These are phyloP conservation scores for Sparassis latifolia DNA, from an alignment of 1,284 basidiomycete species.

Conservation along the genomic window DNA sequence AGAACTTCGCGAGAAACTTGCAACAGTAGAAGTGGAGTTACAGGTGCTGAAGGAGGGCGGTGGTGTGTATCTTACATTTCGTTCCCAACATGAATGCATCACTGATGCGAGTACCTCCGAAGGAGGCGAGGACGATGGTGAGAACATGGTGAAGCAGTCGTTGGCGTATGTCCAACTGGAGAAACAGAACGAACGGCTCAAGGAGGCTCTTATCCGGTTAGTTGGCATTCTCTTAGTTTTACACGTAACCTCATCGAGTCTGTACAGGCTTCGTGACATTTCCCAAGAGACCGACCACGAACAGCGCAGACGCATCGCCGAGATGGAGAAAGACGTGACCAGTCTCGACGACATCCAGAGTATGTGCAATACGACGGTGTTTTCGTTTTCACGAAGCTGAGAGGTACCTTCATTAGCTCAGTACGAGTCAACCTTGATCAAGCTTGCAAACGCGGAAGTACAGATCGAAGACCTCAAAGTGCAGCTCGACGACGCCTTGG, in stretches of 20 bases:
- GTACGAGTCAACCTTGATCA: constrained; percentile 74
- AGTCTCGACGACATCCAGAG: constrained; percentile 66
- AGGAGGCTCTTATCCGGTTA: constrained; percentile 86
- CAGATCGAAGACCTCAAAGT: constrained; percentile 92
- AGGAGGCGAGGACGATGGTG: constrained; percentile 33
- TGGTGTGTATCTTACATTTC: constrained; percentile 23
- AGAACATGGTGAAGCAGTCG: constrained; percentile 50
- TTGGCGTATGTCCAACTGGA: constrained; percentile 89
- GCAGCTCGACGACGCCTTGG: constrained; percentile 92
- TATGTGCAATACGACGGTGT: constrained; percentile 19
- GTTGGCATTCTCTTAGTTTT: constrained; percentile 9
- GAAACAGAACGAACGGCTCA: constrained; percentile 93
- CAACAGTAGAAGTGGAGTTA: constrained; percentile 82
- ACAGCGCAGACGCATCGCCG: constrained; percentile 72
- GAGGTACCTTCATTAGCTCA: constrained; percentile 42
- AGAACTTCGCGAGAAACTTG: constrained; percentile 70
- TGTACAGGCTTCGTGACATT: constrained; percentile 74
- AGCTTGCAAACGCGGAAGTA: constrained; percentile 78
- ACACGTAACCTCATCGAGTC: neutral
- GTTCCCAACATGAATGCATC: neutral
- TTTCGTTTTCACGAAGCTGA: neutral
- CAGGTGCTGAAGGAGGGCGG: constrained; percentile 63
- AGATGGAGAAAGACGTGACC: constrained; percentile 85
- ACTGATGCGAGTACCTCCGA: constrained; percentile 3
- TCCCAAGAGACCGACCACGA: constrained; percentile 85